A percentile compares a stretch with the other conserved stretches of the same genome.
phyloP scores from a whole-genome alignment of 331 rosid genomes.

The Prunus yedoensis region DNA sequence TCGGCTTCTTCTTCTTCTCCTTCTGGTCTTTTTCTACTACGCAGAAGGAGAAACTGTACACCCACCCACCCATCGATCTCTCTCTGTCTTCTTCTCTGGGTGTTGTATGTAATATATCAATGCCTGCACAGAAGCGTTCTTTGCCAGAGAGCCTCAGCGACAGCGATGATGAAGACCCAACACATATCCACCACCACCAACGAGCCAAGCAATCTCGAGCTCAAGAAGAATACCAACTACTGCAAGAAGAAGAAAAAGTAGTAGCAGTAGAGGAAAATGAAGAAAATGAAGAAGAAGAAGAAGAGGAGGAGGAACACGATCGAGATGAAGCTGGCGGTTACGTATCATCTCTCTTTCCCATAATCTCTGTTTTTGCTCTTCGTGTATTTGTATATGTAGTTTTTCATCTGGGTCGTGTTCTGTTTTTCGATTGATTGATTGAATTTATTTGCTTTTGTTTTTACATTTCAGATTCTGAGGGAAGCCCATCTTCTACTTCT shows the following conservation, averaged over 20 bases:
- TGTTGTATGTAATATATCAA: conserved; percentile 30
- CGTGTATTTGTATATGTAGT: background rate
- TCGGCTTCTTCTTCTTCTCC: background rate
- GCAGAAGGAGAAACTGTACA: background rate
- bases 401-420: conserved; percentile 35
- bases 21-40: background rate
- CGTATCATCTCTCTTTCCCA: conserved; percentile 25
- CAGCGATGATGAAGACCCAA: conserved; percentile 40
- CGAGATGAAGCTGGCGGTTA: conserved; percentile 45
- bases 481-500: conserved; percentile 57
- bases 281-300: background rate
- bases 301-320: conserved; percentile 13
- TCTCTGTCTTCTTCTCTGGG: background rate
- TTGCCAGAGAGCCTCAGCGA: conserved; percentile 41
- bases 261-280: background rate
- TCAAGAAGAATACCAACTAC: conserved; percentile 29
- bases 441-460: conserved; percentile 14
- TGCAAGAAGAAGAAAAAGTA: background rate
- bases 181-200: conserved; percentile 39
- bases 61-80: background rate
- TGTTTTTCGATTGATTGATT: conserved; percentile 34
- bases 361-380: background rate
- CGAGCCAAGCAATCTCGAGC: conserved; percentile 55
- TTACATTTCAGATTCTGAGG: conserved; percentile 68
- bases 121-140: conserved; percentile 96